A percentile compares a stretch with the other conserved stretches of the same genome.
These are phyloP conservation scores for Marasmius sp. DNA, from an alignment of 1,284 basidiomycete species.

Conservation along the genomic window DNA sequence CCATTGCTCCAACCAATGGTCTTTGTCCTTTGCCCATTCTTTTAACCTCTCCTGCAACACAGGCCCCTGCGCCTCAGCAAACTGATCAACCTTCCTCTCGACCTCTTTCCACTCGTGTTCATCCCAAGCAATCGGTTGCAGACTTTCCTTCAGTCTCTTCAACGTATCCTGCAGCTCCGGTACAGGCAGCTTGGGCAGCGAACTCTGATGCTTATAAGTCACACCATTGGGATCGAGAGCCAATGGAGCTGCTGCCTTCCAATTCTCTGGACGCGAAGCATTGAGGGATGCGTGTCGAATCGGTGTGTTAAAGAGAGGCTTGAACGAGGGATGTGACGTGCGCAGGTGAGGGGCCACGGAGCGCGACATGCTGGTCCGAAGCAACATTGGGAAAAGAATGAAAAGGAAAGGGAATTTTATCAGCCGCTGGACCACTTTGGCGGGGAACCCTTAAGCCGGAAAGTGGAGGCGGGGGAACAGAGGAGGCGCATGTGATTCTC, in stretches of 20 bases:
- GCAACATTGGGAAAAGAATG: neutral
- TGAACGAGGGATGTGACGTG: neutral
- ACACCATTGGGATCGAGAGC: constrained; percentile 33
- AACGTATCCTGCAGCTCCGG: constrained; percentile 59
- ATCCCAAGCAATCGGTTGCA: constrained; percentile 66
- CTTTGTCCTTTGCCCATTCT: constrained; percentile 45
- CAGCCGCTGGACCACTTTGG: neutral
- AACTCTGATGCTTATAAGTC: constrained; percentile 41
- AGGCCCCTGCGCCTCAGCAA: constrained; percentile 49
- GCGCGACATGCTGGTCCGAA: neutral
- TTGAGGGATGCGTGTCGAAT: constrained; percentile 1
- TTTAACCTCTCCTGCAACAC: constrained; percentile 60
- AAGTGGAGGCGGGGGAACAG: neutral
- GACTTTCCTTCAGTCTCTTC: constrained; percentile 53
- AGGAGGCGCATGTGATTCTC: no score
- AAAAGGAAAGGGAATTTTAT: neutral
- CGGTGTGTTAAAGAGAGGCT: neutral
- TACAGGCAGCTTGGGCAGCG: constrained; percentile 65
- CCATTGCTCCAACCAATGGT: constrained; percentile 82
- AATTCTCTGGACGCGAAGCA: constrained; percentile 36
- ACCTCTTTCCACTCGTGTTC: constrained; percentile 54
- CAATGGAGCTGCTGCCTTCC: constrained; percentile 52
- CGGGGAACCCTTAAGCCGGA: neutral
- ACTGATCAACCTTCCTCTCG: constrained; percentile 61
- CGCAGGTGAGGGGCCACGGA: neutral